Evolutionary conservation across 805 yeast genomes (phyloP), one percentile per base, ranked within the genome.

Genomic region (Metschnikowia aberdeeniae): DNA sequence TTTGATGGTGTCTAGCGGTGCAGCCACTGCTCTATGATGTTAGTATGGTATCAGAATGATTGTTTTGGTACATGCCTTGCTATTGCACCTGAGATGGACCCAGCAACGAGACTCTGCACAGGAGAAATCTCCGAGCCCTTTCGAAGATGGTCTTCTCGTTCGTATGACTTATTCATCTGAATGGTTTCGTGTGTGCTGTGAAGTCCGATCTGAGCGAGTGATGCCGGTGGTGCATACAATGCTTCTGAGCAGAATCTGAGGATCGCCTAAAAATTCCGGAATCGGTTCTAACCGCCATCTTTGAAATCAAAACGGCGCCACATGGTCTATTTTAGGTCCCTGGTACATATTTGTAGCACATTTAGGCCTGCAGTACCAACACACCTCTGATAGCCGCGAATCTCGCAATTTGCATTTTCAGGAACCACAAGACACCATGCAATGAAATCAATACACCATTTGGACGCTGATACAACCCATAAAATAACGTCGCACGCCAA

Each of bases 1-100:
- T 62, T 88, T 88, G 43, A 87, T 61, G 11, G 86, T 82, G 55
- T 87, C 96, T 34, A 88, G 64, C 3, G 96, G 96, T 1, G 96
- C 90, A 1, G 84, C 76, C 19, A 78, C 62, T 43, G 79, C 77
- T 46, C 88, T 77, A 31, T 5, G 24, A 12, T 12, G 63, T 62
- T 57, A 62, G 65, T 60, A 43, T 7, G 10, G 8, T 11, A 6
- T 6, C 19, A n/a, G 32, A 31, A 28, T 3, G 28, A 12, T 8
- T 20, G 1, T 2, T n/a, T 4, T 9, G 6, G 29, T 3, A 56
- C 73, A 40, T 63, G 63, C 73, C 72, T 56, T 22, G 76, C 72
- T 1, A 73, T 64, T 2, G 75, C 76, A 6, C 58, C 58, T 10
- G 56, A 51, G 5, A 55, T 38, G 6, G 86, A 81, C 1, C 96